Conservation (phyloP, 768 basidiomycete species). For the Termitomyces sp. region DNA sequence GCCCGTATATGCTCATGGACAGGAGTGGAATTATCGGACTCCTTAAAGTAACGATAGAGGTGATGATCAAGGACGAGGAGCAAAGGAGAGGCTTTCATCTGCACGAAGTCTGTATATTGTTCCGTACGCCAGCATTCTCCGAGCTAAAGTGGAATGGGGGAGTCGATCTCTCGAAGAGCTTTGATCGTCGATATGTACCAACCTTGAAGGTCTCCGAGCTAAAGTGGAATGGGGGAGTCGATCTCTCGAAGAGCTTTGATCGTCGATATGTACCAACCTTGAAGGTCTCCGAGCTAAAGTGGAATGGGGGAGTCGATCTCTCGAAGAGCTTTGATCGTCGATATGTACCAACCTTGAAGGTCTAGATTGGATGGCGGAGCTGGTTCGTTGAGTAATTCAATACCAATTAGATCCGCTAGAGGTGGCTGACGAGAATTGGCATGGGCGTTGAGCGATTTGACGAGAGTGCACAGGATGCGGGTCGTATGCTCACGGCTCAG, state of each 20-base stretch:
- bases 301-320: conserved; percentile 55
- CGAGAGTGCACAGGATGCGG: conserved; percentile 45
- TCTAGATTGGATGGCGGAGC: conserved; percentile 46
- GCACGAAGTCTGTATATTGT: conserved; percentile 57
- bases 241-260: no score
- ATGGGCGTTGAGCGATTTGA: conserved; percentile 26
- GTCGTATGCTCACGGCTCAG: conserved; percentile 47
- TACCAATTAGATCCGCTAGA: conserved; percentile 53
- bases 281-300: no score
- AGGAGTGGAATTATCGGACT: conserved; percentile 49
- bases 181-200: no score
- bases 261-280: no score
- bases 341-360: conserved; percentile 63
- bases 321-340: conserved; percentile 53
- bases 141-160: no score
- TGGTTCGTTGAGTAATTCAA: conserved; percentile 63
- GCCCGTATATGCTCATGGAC: conserved; percentile 53
- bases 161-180: no score
- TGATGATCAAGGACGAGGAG: conserved; percentile 77
- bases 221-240: no score
- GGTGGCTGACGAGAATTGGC: conserved; percentile 31
- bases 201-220: no score
- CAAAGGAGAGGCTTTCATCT: conserved; percentile 21
- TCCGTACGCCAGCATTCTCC: conserved; percentile 75
- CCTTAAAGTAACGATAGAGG: conserved; percentile 79